Percentiles rank a stretch among this genome's conserved stretches.
phyloP scores from a whole-genome alignment of 306 rosid species.

The Gynostemma pentaphyllum region DNA sequence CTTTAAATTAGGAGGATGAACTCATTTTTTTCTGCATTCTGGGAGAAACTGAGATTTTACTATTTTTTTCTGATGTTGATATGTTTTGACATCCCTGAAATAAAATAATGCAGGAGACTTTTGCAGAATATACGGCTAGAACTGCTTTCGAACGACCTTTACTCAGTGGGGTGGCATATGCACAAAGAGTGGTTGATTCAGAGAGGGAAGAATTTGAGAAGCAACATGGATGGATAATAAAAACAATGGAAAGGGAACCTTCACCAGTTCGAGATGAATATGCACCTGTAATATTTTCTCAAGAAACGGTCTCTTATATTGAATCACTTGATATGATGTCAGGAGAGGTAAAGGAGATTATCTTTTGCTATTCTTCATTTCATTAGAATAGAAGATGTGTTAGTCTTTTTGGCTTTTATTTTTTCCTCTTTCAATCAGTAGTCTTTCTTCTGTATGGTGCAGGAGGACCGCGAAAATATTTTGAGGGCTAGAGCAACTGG shows the following conservation, averaged over 20 bases:
- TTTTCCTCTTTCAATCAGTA: neutral
- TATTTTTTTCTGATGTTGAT: neutral
- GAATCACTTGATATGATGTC: conserved; percentile 98
- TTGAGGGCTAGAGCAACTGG: conserved; percentile 96
- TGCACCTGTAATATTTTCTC: conserved; percentile 90
- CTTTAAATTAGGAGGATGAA: neutral
- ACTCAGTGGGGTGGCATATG: conserved; percentile 92
- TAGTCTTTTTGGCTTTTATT: neutral
- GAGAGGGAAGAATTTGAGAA: conserved; percentile 76
- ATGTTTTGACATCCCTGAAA: conserved; percentile 2
- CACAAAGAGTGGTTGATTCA: conserved; percentile 61
- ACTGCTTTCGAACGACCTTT: conserved; percentile 95
- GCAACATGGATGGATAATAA: conserved; percentile 82
- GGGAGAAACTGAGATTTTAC: neutral
- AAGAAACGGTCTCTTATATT: conserved; percentile 81
- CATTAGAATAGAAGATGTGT: neutral
- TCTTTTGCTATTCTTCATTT: conserved; percentile 6
- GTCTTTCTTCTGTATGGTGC: conserved; percentile 7
- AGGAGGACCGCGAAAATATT: conserved; percentile 97
- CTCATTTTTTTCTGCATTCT: neutral
- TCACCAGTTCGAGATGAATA: conserved; percentile 82
- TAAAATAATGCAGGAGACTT: conserved; percentile 57
- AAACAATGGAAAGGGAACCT: conserved; percentile 79
- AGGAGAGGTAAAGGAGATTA: conserved; percentile 53
- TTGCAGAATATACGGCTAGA: conserved; percentile 90